Percentiles rank a stretch among this genome's conserved stretches.
Conservation (phyloP, 306 rosid genomes). For the Cicer arietinum region DNA sequence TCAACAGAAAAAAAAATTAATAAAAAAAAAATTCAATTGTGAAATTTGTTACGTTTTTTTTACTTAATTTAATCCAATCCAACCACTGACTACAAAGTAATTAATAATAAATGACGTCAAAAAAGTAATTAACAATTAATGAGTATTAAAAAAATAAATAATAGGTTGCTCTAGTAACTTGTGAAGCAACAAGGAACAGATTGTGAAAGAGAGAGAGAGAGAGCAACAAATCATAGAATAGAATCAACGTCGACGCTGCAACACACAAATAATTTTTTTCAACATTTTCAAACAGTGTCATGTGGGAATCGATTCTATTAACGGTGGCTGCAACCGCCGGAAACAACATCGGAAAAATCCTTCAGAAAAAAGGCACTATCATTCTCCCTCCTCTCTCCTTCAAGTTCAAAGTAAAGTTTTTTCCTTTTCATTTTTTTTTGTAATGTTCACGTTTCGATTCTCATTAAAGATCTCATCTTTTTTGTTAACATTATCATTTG, state of each 20-base stretch:
- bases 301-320: conserved; percentile 89
- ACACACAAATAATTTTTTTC: neutral
- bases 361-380: conserved; percentile 95
- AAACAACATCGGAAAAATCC: conserved; percentile 92
- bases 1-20: too few relatives aligned
- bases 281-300: conserved; percentile 34
- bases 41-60: too few relatives aligned
- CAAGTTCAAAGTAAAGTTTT: conserved; percentile 70
- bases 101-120: neutral
- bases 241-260: neutral
- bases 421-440: neutral
- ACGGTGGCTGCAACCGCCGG: conserved; percentile 98
- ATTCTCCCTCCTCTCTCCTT: conserved; percentile 94
- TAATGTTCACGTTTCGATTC: neutral
- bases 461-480: conserved; percentile 24
- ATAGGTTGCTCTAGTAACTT: neutral
- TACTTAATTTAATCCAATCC: neutral
- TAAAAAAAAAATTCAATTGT: too few relatives aligned
- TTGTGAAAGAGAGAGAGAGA: neutral
- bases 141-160: neutral
- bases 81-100: neutral
- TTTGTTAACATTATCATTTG: conserved; percentile 11
- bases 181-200: conserved; percentile 1
- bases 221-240: neutral
- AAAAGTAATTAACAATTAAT: neutral